Conservation (phyloP, 1,284 basidiomycete species). For the Phlebopus sp. region DNA sequence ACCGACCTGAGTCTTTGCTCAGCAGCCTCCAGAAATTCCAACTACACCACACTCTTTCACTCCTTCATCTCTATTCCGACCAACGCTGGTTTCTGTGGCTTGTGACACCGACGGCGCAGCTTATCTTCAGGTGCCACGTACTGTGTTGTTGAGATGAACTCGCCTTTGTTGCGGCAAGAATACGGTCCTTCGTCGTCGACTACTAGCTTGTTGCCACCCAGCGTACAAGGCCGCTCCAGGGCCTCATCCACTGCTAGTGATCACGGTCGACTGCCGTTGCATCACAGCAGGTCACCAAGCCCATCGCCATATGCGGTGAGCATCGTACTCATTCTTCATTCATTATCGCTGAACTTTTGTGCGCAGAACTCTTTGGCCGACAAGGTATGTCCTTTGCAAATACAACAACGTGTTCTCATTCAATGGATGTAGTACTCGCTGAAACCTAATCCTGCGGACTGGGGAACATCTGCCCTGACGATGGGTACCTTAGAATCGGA, state of each 20-base stretch:
- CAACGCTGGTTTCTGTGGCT: background rate
- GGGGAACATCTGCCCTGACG: conserved; percentile 26
- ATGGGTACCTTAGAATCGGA: conserved; percentile 28
- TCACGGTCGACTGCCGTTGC: conserved; percentile 16
- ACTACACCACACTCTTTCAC: conserved; percentile 17
- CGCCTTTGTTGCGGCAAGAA: conserved; percentile 22
- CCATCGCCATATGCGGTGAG: conserved; percentile 28
- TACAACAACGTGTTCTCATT: conserved; percentile 2
- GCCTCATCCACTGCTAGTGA: conserved; percentile 21
- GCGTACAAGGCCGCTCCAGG: conserved; percentile 14
- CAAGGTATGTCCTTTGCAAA: conserved; percentile 13
- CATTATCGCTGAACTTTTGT: background rate
- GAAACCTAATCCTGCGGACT: conserved; percentile 30
- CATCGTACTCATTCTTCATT: background rate
- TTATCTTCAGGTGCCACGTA: background rate
- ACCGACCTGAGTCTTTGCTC: background rate
- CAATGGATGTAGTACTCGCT: conserved; percentile 25
- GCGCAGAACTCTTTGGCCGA: conserved; percentile 28
- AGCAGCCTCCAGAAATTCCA: conserved; percentile 8
- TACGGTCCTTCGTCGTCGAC: conserved; percentile 29
- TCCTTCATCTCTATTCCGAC: background rate
- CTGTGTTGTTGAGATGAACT: conserved; percentile 20
- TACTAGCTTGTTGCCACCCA: conserved; percentile 22
- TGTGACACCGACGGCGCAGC: background rate
- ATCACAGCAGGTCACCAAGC: conserved; percentile 23